These are phyloP conservation scores for Suillus plorans DNA, from an alignment of 768 basidiomycete species.

Conservation along the genomic window DNA sequence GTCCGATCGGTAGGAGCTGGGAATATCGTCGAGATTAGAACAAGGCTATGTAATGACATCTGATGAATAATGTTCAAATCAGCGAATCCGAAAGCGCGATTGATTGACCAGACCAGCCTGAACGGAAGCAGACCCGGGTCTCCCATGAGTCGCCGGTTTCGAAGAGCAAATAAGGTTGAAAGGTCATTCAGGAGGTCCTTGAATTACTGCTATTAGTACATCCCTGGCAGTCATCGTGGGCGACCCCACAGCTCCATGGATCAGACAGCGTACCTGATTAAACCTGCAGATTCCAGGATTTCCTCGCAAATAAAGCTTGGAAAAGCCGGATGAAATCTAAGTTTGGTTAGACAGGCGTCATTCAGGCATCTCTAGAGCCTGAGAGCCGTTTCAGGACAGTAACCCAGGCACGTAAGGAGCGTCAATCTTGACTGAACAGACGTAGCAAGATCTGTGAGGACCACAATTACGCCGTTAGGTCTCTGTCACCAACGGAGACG, in stretches of 20 bases:
- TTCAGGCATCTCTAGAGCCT: constrained; percentile 25
- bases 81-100: constrained; percentile 3
- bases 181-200: constrained; percentile 15
- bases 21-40: constrained; percentile 24
- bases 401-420: constrained; percentile 28
- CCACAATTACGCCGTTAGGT: constrained; percentile 27
- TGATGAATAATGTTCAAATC: constrained; percentile 15
- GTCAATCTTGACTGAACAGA: constrained; percentile 25
- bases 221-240: constrained; percentile 9
- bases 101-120: constrained; percentile 2
- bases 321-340: constrained; percentile 14
- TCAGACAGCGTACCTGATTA: constrained; percentile 16
- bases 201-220: constrained; percentile 21
- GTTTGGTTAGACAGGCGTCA: constrained; percentile 30
- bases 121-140: constrained; percentile 7
- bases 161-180: constrained; percentile 15
- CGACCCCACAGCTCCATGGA: constrained; percentile 15
- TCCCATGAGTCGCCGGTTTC: constrained; percentile 18
- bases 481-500: constrained; percentile 19
- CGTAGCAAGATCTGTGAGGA: constrained; percentile 29
- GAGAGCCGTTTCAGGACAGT: constrained; percentile 22
- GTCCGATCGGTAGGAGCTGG: constrained; percentile 16
- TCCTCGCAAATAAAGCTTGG: constrained; percentile 3
- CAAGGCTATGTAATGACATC: constrained; percentile 27
- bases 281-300: constrained; percentile 13